A percentile compares a stretch with the other conserved stretches of the same genome.
Evolutionary conservation across 2,329 filamentous ascomycete genomes (phyloP).

Genomic region (Shiraia sp.): DNA sequence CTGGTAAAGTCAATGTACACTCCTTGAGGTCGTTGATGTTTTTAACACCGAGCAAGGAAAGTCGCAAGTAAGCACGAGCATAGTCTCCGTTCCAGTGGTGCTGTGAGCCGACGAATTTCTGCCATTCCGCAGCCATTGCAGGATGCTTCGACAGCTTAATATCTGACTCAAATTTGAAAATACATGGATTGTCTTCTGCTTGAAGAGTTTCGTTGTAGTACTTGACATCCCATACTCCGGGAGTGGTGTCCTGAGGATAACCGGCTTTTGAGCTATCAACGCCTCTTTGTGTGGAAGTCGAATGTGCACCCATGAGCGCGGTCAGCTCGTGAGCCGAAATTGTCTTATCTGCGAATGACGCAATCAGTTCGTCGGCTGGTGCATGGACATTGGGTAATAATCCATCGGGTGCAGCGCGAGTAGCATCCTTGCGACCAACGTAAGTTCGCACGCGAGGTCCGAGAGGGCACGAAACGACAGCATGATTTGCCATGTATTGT

Average conservation of each 20-base stretch:
- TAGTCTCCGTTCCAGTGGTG: constrained; percentile 47
- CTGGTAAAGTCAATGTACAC: constrained; percentile 54
- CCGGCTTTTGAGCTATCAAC: constrained; percentile 35
- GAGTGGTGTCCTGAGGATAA: constrained; percentile 52
- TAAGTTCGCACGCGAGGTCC: constrained; percentile 55
- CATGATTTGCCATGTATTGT: constrained; percentile 41
- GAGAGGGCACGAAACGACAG: constrained; percentile 53
- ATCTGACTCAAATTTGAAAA: constrained; percentile 38
- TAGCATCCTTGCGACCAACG: constrained; percentile 52
- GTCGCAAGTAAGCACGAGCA: constrained; percentile 54
- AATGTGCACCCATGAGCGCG: constrained; percentile 59
- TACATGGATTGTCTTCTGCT: constrained; percentile 20
- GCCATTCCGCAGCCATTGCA: constrained; percentile 24
- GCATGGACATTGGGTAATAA: constrained; percentile 50
- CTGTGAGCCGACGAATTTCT: constrained; percentile 17
- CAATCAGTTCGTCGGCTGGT: constrained; percentile 44
- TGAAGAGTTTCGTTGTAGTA: constrained; percentile 27
- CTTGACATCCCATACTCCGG: constrained; percentile 40
- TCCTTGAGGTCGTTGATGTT: constrained; percentile 58
- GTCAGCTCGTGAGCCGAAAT: constrained; percentile 54
- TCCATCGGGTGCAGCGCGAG: constrained; percentile 44
- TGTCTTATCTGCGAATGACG: constrained; percentile 55
- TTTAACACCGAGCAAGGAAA: constrained; percentile 57
- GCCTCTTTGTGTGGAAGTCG: constrained; percentile 41
- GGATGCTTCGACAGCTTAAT: constrained; percentile 29